Evolutionary conservation across 805 yeast species (phyloP), one percentile per base, ranked within the genome.

Genomic region (Blastobotrys muscicola): DNA sequence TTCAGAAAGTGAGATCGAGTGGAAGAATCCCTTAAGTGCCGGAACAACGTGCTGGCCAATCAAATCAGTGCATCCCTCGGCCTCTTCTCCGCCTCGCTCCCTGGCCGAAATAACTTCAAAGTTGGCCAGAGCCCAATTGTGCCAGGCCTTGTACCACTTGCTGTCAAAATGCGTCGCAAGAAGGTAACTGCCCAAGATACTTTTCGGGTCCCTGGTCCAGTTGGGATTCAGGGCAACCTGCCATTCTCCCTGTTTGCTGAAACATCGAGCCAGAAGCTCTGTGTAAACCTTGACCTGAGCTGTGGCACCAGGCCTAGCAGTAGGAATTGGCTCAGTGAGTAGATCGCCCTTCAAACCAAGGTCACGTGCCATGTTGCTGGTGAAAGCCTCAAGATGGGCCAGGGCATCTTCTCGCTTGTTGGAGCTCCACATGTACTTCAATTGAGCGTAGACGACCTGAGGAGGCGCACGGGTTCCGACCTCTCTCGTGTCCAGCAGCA

Each of bases 131-230:
- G 98, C 98, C 99, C 99, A 92, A 58, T 87, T 90, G 60, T 92
- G 99, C 98, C 98, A 94, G 12, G 97, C 98, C 58, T 94, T 92
- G 57, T 92, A 92, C 96, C 98, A 92, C 16, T 76, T 74, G 31
- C 76, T 71, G 59, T 92, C 97, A 62, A 92, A 90, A 59, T 89
- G 96, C 0, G 98, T 90, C 0, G 98, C 97, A 50, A 92, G 69
- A 44, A 92, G 67, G 59, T 85, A 92, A 0, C 97, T 87, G 9
- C 97, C 95, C 46, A 92, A 66, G 50, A 92, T 86, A 1, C 89
- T 82, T 36, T 86, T 89, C 1, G 89, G 79, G n/a, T 56, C 64
- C 5, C 68, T 61, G 45, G 75, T 76, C 97, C 97, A 90, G 49
- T 76, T 76, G 39, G 70, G 74, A 46, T 82, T 82, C 51, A 90